Evolutionary conservation across 2,329 filamentous ascomycete species (phyloP).

Genomic region (Cladophialophora carrionii): DNA sequence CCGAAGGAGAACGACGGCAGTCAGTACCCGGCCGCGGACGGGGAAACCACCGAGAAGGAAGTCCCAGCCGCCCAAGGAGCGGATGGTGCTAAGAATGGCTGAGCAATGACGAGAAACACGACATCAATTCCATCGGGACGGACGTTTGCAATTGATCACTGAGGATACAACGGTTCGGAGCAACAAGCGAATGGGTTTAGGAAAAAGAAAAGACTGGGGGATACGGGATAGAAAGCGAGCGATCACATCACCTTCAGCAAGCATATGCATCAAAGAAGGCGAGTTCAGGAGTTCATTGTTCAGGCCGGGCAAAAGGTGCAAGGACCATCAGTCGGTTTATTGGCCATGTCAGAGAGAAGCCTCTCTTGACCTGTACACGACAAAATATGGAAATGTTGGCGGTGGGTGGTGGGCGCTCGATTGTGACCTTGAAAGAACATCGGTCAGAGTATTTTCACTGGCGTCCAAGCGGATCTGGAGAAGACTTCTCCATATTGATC

Average conservation of each 20-base stretch:
- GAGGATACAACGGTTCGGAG: slow-evolving; percentile 8
- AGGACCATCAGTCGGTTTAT: not conserved
- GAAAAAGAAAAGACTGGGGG: slow-evolving; percentile 16
- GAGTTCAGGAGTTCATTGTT: slow-evolving; percentile 9
- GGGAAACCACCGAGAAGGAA: slow-evolving; percentile 7
- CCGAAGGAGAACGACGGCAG: slow-evolving; percentile 17
- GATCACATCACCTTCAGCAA: slow-evolving; percentile 16
- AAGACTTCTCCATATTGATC: not conserved
- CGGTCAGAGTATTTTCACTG: not conserved
- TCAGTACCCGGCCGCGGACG: slow-evolving; percentile 7
- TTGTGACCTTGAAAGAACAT: not conserved
- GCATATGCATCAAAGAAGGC: slow-evolving; percentile 15
- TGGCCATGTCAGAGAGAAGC: slow-evolving; percentile 4
- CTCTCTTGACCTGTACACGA: slow-evolving; percentile 13
- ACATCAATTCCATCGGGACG: slow-evolving; percentile 8
- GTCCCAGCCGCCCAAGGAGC: slow-evolving; percentile 19
- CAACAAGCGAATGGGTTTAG: slow-evolving; percentile 16
- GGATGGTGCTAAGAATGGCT: not conserved
- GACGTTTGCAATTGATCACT: not conserved
- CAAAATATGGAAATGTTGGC: not conserved
- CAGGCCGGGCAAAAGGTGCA: not conserved
- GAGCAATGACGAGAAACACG: slow-evolving; percentile 7
- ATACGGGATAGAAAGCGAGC: slow-evolving; percentile 27
- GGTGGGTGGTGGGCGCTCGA: not conserved
- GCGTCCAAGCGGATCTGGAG: not conserved